phyloP scores from a whole-genome alignment of 2,329 filamentous ascomycete species.

The Kalmusia sp. region DNA sequence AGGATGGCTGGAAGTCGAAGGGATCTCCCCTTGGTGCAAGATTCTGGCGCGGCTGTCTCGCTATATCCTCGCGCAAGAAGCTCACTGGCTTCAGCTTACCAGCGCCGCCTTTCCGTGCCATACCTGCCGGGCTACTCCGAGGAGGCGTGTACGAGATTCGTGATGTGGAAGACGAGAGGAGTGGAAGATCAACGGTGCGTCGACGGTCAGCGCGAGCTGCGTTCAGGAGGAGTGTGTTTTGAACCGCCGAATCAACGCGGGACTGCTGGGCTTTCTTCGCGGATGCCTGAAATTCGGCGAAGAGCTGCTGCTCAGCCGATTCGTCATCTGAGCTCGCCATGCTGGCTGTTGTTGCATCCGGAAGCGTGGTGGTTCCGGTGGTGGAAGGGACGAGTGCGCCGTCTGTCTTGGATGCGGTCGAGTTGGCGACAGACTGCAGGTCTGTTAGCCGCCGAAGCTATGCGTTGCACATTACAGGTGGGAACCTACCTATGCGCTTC shows the following conservation, averaged over 20 bases:
- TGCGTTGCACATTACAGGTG: background rate
- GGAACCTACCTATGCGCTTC: background rate
- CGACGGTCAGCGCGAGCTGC: slow-evolving; percentile 28
- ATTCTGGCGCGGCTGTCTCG: slow-evolving; percentile 8
- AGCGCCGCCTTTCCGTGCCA: background rate
- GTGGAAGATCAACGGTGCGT: background rate
- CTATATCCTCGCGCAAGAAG: slow-evolving; percentile 11
- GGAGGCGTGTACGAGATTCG: background rate
- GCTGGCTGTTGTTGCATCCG: background rate
- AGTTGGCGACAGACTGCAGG: background rate
- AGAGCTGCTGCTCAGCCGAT: slow-evolving; percentile 32
- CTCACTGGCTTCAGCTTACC: slow-evolving; percentile 30
- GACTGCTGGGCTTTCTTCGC: slow-evolving; percentile 7
- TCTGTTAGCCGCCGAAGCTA: background rate
- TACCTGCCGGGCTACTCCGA: slow-evolving; percentile 10
- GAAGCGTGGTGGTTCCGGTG: background rate
- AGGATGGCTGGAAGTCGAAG: slow-evolving; percentile 25
- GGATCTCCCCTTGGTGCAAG: slow-evolving; percentile 19
- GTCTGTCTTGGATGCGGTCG: background rate
- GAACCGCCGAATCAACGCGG: slow-evolving; percentile 18
- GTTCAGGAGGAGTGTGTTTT: slow-evolving; percentile 38
- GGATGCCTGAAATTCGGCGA: slow-evolving; percentile 23
- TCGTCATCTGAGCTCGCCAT: slow-evolving; percentile 18
- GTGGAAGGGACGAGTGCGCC: background rate
- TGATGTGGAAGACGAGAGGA: background rate